Base-by-base conservation (phyloP, 331 rosid genomes). In the Malus hybrid region DNA sequence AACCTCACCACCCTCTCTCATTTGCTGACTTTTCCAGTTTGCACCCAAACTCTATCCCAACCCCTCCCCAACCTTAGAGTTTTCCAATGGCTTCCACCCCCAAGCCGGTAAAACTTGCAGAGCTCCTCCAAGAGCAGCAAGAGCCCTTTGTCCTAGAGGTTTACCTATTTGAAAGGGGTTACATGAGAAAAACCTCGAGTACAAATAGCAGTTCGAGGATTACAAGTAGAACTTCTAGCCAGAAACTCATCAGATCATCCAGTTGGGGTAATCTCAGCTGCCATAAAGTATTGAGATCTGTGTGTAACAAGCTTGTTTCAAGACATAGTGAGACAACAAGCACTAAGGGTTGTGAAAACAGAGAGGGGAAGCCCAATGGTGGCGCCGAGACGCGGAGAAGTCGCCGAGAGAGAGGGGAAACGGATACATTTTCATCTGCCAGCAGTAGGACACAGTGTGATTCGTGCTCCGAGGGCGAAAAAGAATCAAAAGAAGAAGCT, bases 91-190 rank as follows among this genome's bases (percentile, higher is more conserved):
- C 90, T 71, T 86, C 89, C 75, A 5, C 85, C 59, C 7, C 88
- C 33, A 85, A 79, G 76, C 78, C 90, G 63, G 70, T 42, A 64
- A 94, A 83, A 50, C 93, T 93, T 0, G 83, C 73, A 67, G 91
- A 90, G 48, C 89, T 94, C 70, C 91, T 92, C 2, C 86, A 84
- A 64, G 87, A 89, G 67, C 81, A 89, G 63, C 97, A 92, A 81
- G 97, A 92, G 14, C 99, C 99, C 33, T 95, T 95, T 77, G 79
- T 79, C 73, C 77, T 92, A 14, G 89, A 95, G 56, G 59, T 65
- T 71, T 88, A 84, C 86, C 91, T 95, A 36, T 32, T 69, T 20
- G 99, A 95, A 82, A 85, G 85, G 86, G 80, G 93, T 50, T 80
- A 73, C 68, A 65, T 79, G 48, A 85, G 64, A 42, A 89, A 68